Evolutionary conservation across 1,284 basidiomycete species (phyloP), one percentile per base, ranked within the genome.

Genomic region (Puccinia coronata): DNA sequence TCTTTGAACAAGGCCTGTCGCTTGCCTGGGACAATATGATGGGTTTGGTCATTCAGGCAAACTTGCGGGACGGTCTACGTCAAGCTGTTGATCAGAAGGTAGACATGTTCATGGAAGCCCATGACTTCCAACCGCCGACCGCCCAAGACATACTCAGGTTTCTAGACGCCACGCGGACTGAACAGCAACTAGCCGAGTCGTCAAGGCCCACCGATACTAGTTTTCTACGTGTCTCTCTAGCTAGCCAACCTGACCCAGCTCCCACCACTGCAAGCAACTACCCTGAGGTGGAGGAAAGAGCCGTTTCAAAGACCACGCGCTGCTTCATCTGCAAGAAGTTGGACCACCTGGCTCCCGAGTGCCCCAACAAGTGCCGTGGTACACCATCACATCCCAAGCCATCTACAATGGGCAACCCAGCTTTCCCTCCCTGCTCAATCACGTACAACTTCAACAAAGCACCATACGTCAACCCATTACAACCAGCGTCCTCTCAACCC

Each of bases 131-230:
- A 43, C 43, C 16, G 16, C 14, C 57, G 14, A 34, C 2, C 28
- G 2, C 43, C 16, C 43, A 43, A 16, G 43, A 43, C 43, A 16
- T 43, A 16, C 43, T 43, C 43, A 6, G 43, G 6, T 43, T 43
- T 43, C 43, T 43, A 8, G 43, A 43, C 16, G 43, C 43, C 16
- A 16, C 43, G 87, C 83, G 93, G 90, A 51, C 91, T 89, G 49
- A 90, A 89, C 47, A 98, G 86, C 11, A 96, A 89, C 61, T 89
- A 89, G 5, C 92, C 90, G 47, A 98, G 89, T 78, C 92, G 91
- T 43, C 43, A 8, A 6, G 43, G 43, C 6, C 16, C 8, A 43
- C 43, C 43, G 43, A 43, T 6, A 43, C 43, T 6, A 43, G 16
- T 43, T 43, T 16, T 43, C n/a, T 51, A 4, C 49, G 4, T 16